These are phyloP conservation scores for Wickerhamiella shivajii DNA, from an alignment of 805 yeast genomes.

Conservation along the genomic window DNA sequence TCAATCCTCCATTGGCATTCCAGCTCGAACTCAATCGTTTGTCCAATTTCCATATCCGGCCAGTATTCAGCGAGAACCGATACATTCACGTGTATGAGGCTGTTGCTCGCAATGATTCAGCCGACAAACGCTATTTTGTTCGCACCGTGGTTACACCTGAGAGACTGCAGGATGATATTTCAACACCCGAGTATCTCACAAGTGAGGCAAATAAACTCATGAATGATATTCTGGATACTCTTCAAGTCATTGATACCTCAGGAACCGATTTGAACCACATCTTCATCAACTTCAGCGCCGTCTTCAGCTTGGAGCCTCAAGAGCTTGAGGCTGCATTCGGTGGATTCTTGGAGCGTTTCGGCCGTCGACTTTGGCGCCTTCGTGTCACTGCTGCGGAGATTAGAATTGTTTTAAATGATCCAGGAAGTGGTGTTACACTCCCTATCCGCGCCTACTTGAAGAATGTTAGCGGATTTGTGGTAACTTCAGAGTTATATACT, in stretches of 20 bases:
- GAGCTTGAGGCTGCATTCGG: conserved; percentile 98
- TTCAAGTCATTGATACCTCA: conserved; percentile 85
- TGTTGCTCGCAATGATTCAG: conserved; percentile 79
- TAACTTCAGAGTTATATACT: conserved; percentile 84
- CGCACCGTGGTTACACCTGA: conserved; percentile 97
- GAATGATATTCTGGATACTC: conserved; percentile 88
- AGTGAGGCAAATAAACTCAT: conserved; percentile 93
- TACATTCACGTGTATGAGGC: conserved; percentile 97
- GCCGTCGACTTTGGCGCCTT: conserved; percentile 90
- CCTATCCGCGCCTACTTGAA: conserved; percentile 94
- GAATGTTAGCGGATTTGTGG: conserved; percentile 95
- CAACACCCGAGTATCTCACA: conserved; percentile 84
- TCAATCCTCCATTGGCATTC: conserved; percentile 96
- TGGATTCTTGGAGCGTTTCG: conserved; percentile 93
- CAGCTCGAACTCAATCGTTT: conserved; percentile 90
- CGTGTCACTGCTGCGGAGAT: conserved; percentile 97
- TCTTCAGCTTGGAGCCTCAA: conserved; percentile 82
- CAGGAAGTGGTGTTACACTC: conserved; percentile 73
- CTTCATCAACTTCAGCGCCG: conserved; percentile 92
- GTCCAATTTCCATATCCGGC: conserved; percentile 88
- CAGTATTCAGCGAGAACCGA: conserved; percentile 90
- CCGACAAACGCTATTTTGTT: conserved; percentile 91
- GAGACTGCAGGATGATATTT: conserved; percentile 79
- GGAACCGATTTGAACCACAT: conserved; percentile 95
- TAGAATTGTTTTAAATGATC: conserved; percentile 87